phyloP scores from a whole-genome alignment of 2,329 filamentous ascomycete species.

The Fusarium tricinctum region DNA sequence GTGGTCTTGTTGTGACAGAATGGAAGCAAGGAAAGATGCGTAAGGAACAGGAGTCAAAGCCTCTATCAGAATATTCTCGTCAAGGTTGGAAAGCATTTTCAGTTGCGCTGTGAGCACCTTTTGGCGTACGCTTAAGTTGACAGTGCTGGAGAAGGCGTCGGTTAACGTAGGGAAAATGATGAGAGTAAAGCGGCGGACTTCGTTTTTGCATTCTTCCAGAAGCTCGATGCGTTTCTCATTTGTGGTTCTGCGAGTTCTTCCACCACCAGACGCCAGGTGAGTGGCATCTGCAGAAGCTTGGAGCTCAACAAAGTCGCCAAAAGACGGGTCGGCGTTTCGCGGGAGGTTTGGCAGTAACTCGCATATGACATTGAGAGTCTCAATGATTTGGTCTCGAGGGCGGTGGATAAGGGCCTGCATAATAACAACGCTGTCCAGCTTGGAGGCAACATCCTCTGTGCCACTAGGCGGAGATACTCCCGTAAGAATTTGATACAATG shows the following conservation, averaged over 20 bases:
- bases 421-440: slow-evolving; percentile 95
- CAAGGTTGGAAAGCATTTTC: slow-evolving; percentile 98
- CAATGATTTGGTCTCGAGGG: slow-evolving; percentile 94
- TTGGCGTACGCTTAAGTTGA: slow-evolving; percentile 93
- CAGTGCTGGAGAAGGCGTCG: slow-evolving; percentile 96
- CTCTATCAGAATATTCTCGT: slow-evolving; percentile 85
- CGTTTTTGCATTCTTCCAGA: slow-evolving; percentile 83
- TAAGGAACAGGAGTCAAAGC: slow-evolving; percentile 91
- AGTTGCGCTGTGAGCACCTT: slow-evolving; percentile 96
- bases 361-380: slow-evolving; percentile 97
- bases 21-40: slow-evolving; percentile 94
- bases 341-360: slow-evolving; percentile 87
- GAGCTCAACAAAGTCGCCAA: slow-evolving; percentile 62
- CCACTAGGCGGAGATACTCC: slow-evolving; percentile 91
- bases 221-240: slow-evolving; percentile 88
- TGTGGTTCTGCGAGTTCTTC: slow-evolving; percentile 60
- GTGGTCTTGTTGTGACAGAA: slow-evolving; percentile 95
- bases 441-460: slow-evolving; percentile 81
- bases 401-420: slow-evolving; percentile 99
- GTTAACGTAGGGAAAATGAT: slow-evolving; percentile 95
- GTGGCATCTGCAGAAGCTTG: slow-evolving; percentile 57
- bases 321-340: slow-evolving; percentile 62
- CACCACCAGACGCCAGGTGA: slow-evolving; percentile 54
- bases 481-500: slow-evolving; percentile 95
- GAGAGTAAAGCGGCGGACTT: slow-evolving; percentile 92